Conservation (phyloP, 345 rosid species). For the Kandelia obovata region DNA sequence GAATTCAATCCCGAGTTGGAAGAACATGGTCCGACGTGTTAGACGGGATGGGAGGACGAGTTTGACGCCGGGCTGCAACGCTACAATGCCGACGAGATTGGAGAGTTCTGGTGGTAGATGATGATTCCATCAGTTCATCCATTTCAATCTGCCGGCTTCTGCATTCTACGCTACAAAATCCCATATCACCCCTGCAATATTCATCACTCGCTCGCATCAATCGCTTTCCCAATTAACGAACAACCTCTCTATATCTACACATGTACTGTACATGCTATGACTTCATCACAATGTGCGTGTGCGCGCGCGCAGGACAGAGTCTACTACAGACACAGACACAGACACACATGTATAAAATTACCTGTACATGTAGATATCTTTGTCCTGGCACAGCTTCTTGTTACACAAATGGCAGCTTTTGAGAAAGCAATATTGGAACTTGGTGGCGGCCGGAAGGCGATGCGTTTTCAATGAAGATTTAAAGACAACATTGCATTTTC, state of each 20-base stretch:
- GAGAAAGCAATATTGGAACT: conserved; percentile 40
- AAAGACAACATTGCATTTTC: conserved; percentile 39
- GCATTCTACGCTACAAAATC: conserved; percentile 74
- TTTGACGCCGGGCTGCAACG: conserved; percentile 17
- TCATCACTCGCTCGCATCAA: neutral
- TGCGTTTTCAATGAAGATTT: conserved; percentile 32
- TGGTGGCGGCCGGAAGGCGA: neutral
- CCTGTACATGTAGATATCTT: conserved; percentile 90
- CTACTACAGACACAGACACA: too few relatives aligned
- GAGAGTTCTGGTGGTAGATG: conserved; percentile 36
- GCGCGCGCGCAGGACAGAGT: too few relatives aligned
- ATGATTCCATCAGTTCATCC: conserved; percentile 60
- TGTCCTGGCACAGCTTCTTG: conserved; percentile 45
- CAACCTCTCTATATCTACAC: too few relatives aligned
- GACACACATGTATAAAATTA: neutral
- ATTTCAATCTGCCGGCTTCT: conserved; percentile 54
- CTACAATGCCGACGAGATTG: conserved; percentile 40
- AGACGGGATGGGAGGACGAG: too few relatives aligned
- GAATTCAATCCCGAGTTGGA: too few relatives aligned
- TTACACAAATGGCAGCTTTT: conserved; percentile 56
- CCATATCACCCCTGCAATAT: conserved; percentile 65
- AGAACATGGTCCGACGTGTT: too few relatives aligned
- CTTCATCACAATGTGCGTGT: too few relatives aligned
- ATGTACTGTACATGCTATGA: too few relatives aligned
- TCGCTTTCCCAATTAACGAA: too few relatives aligned